Conservation (phyloP, 2,329 filamentous ascomycete species). For the Fusarium continuum region DNA sequence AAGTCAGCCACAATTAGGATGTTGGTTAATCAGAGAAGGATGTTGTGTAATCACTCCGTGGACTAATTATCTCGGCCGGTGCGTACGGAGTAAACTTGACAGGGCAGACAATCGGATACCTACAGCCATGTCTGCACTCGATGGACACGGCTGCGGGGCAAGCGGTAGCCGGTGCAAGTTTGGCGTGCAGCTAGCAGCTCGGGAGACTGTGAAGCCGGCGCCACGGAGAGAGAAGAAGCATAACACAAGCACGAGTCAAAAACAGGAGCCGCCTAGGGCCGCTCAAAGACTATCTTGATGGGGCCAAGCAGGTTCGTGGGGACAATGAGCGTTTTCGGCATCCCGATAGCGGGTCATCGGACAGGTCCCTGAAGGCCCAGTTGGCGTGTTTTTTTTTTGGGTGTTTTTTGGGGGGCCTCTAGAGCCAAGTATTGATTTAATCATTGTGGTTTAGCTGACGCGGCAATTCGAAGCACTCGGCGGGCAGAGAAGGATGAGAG, state of each 20-base stretch:
- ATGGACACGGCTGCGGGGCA: conserved; percentile 24
- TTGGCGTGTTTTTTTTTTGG: no score
- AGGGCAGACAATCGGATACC: conserved; percentile 23
- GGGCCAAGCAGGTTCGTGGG: conserved; percentile 20
- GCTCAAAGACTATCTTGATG: conserved; percentile 8
- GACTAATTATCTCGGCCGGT: conserved; percentile 41
- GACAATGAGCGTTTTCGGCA: conserved; percentile 36
- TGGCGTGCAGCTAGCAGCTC: conserved; percentile 38
- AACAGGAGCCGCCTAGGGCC: conserved; percentile 21
- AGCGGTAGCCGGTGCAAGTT: conserved; percentile 25
- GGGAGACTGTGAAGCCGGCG: conserved; percentile 40
- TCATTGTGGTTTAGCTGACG: conserved; percentile 29
- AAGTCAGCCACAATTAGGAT: no score
- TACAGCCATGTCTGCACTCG: conserved; percentile 7
- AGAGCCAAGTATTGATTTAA: conserved; percentile 14
- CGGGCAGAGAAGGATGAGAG: background rate
- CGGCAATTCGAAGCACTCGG: conserved; percentile 24
- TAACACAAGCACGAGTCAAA: conserved; percentile 37
- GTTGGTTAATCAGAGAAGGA: no score
- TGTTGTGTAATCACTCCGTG: no score
- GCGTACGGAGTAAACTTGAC: conserved; percentile 28
- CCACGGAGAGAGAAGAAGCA: conserved; percentile 39
- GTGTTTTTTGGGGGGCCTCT: conserved; percentile 10
- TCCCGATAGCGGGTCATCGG: conserved; percentile 36
- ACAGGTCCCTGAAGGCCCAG: conserved; percentile 40